phyloP scores from a whole-genome alignment of 1,139 yeast genomes.

The Hyphopichia wangnamkhiaoensis region DNA sequence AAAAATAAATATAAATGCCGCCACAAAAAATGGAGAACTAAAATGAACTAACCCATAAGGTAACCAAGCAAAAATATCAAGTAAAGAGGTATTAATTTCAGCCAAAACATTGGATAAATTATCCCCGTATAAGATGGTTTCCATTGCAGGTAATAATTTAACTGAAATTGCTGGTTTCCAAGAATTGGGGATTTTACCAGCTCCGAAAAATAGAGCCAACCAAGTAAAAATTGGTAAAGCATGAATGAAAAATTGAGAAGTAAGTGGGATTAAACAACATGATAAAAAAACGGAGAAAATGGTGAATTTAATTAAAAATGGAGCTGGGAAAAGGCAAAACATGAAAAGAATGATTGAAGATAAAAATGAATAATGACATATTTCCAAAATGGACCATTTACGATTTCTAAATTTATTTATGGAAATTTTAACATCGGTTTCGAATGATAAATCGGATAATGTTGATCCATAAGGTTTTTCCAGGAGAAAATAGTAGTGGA shows the following conservation, averaged over 20 bases:
- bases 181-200: conserved; percentile 71
- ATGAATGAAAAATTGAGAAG: conserved; percentile 82
- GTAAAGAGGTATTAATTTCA: conserved; percentile 60
- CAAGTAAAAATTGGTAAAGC: conserved; percentile 88
- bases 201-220: conserved; percentile 81
- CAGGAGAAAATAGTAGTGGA: conserved; percentile 54
- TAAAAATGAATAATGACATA: conserved; percentile 54
- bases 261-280: conserved; percentile 65
- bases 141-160: conserved; percentile 89
- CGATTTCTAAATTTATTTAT: conserved; percentile 51
- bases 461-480: conserved; percentile 60
- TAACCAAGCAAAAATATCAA: conserved; percentile 90
- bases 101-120: conserved; percentile 87
- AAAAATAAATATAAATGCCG: conserved; percentile 75
- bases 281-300: conserved; percentile 36
- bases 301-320: conserved; percentile 46
- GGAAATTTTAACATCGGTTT: conserved; percentile 55
- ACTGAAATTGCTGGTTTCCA: conserved; percentile 92
- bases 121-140: conserved; percentile 92
- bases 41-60: conserved; percentile 95
- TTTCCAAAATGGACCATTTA: conserved; percentile 47
- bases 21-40: conserved; percentile 85
- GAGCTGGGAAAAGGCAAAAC: conserved; percentile 53
- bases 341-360: conserved; percentile 52
- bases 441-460: conserved; percentile 59